phyloP scores from a whole-genome alignment of 257 asterid species.

The Echium plantagineum region DNA sequence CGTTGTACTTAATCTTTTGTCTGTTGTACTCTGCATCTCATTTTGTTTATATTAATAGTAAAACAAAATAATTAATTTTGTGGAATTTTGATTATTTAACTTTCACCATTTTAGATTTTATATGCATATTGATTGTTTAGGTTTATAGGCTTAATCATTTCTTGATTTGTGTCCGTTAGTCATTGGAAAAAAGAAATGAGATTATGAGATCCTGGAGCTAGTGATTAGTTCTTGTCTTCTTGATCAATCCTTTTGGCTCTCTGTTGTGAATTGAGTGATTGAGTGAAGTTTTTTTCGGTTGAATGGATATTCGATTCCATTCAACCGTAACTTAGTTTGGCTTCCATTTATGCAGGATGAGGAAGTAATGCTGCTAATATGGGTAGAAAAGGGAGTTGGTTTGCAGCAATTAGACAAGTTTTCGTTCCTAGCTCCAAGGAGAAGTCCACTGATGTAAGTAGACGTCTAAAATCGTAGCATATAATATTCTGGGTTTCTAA shows the following conservation, averaged over 20 bases:
- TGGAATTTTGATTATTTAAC: no score
- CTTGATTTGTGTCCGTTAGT: conserved; percentile 6
- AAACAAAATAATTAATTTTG: no score
- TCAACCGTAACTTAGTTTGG: neutral
- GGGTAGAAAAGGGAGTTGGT: conserved; percentile 98
- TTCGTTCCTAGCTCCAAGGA: conserved; percentile 64
- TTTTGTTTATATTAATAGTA: no score
- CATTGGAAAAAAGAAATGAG: no score
- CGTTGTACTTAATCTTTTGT: neutral
- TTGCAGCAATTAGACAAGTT: conserved; percentile 82
- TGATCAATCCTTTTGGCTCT: neutral
- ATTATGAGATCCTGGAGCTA: no score
- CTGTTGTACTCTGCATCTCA: conserved; percentile 6
- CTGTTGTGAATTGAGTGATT: neutral
- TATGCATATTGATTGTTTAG: neutral
- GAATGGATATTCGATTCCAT: neutral
- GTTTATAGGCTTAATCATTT: conserved; percentile 24
- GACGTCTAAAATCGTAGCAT: neutral
- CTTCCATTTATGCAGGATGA: conserved; percentile 24
- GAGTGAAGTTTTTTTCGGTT: neutral
- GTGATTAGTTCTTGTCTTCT: no score
- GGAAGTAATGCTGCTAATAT: conserved; percentile 70
- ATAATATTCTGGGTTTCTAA: neutral
- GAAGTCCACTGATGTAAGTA: conserved; percentile 49
- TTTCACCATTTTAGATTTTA: no score